Percentiles rank a stretch among this genome's conserved stretches.
These are phyloP conservation scores for Naganishia albida DNA, from an alignment of 1,284 basidiomycete genomes.

Conservation along the genomic window DNA sequence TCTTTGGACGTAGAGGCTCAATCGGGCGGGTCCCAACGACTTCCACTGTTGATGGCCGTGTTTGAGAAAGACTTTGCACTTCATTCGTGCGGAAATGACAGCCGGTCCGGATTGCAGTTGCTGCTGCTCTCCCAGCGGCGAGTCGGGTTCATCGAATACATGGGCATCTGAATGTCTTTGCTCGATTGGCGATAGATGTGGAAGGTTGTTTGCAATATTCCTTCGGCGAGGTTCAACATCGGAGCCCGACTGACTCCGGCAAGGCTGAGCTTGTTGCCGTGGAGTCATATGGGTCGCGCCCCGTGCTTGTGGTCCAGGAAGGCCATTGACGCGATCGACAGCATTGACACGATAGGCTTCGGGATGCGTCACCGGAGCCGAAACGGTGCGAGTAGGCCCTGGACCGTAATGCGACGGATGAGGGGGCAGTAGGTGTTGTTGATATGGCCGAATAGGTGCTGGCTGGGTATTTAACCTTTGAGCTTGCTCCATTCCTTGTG, in stretches of 20 bases:
- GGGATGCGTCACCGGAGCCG: conserved; percentile 6
- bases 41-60: conserved; percentile 98
- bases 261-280: background rate
- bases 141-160: conserved; percentile 66
- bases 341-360: background rate
- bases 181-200: conserved; percentile 10
- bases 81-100: conserved; percentile 85
- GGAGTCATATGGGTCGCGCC: background rate
- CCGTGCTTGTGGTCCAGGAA: background rate
- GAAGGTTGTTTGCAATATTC: background rate
- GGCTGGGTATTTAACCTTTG: background rate
- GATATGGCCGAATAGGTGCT: background rate
- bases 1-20: conserved; percentile 77
- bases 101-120: conserved; percentile 64
- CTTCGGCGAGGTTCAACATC: background rate
- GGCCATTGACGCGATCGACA: background rate
- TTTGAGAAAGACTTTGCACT: conserved; percentile 96
- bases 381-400: conserved; percentile 5
- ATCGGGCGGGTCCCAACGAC: conserved; percentile 79
- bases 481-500: too few species aligned
- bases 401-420: conserved; percentile 1
- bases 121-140: conserved; percentile 64
- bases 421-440: background rate
- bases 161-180: background rate
- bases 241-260: background rate